Evolutionary conservation across 1,284 basidiomycete species (phyloP), one percentile per base, ranked within the genome.

Genomic region (Rhodotorula sp.): DNA sequence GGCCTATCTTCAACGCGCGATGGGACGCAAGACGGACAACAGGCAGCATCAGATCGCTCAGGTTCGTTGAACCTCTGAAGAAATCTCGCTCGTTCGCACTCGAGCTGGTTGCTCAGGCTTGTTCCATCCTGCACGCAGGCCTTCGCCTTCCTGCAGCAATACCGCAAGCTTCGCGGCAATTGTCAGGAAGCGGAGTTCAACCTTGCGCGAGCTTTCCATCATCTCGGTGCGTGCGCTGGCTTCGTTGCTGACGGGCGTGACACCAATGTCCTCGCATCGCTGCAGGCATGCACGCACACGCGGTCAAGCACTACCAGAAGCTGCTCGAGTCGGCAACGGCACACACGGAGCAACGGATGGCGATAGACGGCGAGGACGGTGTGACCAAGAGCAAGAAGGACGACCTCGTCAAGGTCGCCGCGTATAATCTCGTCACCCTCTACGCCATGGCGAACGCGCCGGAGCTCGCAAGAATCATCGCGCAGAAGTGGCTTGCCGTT

Each of bases 1-100:
- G 49, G 89, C 91, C 0, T 96, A 90, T 55, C 83, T 95, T 47
- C 91, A 92, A 15, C 86, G 95, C 48, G 89, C 92, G 0, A 92
- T 92, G 87, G 92, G 95, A 76, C 86, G 95, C 17, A 94, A 97
- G 79, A 89, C 90, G 10, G 95, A 98, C 81, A 98, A 99, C 79
- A 82, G 93, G 57, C 90, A 97, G 77, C 92, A 95, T 79, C 85
- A 92, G 62, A 84, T 93, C 57, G 83, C 87, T 32, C 90, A 92
- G 82, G 90, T 89, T 58, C 68, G 77, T 36, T 19, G 44, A 15
- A 52, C 22, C 49, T 9, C 29, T 6, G 36, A 8, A 5, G 22
- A 13, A 15, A 30, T 15, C 8, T 52, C 8, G 29, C 32, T 22
- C n/a, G 17, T 24, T 36, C 44, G 29, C 24, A n/a, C n/a, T n/a